Base-by-base conservation (phyloP, 257 asterid genomes). In the Plantago elongata region DNA sequence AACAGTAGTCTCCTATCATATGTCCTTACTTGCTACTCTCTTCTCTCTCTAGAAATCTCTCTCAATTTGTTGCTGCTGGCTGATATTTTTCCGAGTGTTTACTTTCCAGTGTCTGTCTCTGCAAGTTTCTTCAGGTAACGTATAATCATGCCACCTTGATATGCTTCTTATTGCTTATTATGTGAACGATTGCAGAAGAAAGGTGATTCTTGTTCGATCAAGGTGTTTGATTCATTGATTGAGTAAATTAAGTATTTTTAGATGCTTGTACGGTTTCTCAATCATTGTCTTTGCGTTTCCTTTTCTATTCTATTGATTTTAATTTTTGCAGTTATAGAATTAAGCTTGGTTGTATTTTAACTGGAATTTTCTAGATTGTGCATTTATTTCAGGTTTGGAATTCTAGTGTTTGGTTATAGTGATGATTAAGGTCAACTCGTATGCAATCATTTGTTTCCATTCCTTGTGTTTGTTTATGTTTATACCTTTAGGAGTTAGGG, bases 101-200 rank as follows among this genome's bases (percentile, higher is more conserved):
- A 7, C 40, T 34, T 34, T 34, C 4, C 40, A 34, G 14, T 6
- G 15, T 44, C 4, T 10, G 11, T 0, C 55, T 75, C 30, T 66
- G 42, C 40, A 78, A 86, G 87, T 75, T 59, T 75, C 30, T 66
- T 42, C 40, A 78, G 88, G 87, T 75, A 70, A 22, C n/a, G 27
- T 22, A 22, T 22, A 22, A 22, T 22, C 27, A 22, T 54, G 73
- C 38, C 64, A 62, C 30, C 64, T 51, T 13, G 13, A 64, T 50
- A 57, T 34, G 47, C n/a, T 14, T 56, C 43, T 45, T 57, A 5
- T 37, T 45, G 59, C 56, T 66, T 47, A 9, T 58, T 29, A 56
- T 18, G 64, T 45, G 29, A 3, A 48, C 38, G 45, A 45, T 57
- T 29, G 9, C 22, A 22, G 27, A 22, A 22, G 27, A 22, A 22